A percentile compares a stretch with the other conserved stretches of the same genome.
Evolutionary conservation across 306 rosid genomes (phyloP).

Genomic region (Astragalus membranaceus): DNA sequence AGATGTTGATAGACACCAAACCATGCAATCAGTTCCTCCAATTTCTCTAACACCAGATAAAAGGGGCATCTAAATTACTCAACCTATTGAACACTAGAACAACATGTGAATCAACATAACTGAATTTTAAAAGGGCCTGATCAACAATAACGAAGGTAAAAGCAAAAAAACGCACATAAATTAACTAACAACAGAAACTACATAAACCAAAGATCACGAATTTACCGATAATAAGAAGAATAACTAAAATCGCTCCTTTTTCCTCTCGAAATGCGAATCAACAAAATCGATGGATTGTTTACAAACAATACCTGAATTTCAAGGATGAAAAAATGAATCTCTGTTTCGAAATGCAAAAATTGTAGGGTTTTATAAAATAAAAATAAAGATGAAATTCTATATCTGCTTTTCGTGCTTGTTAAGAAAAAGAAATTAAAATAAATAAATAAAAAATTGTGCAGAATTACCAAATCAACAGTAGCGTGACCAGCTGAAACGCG

Average conservation of each 20-base stretch:
- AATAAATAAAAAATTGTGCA: not conserved
- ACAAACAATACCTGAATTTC: conserved; percentile 19
- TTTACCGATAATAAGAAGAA: not conserved
- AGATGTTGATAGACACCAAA: not conserved
- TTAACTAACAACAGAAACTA: not conserved
- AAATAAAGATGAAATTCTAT: not conserved
- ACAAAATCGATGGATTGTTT: not conserved
- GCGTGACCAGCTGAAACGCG: conserved; percentile 6
- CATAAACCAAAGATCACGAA: conserved; percentile 19
- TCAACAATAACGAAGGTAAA: not conserved
- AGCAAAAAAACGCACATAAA: not conserved
- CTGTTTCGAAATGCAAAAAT: not conserved
- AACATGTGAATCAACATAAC: not conserved
- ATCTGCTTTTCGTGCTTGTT: conserved; percentile 15
- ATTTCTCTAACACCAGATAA: not conserved
- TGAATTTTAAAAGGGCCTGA: not conserved
- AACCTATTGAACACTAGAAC: not conserved
- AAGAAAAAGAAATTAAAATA: not conserved
- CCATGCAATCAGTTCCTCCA: not conserved
- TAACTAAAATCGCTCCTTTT: not conserved
- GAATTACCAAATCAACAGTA: conserved; percentile 22
- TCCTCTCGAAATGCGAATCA: not conserved
- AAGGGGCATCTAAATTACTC: not conserved
- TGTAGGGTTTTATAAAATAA: not conserved
- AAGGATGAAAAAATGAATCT: conserved; percentile 1